phyloP scores from a whole-genome alignment of 441 rosid species.

The Eutrema salsugineum region DNA sequence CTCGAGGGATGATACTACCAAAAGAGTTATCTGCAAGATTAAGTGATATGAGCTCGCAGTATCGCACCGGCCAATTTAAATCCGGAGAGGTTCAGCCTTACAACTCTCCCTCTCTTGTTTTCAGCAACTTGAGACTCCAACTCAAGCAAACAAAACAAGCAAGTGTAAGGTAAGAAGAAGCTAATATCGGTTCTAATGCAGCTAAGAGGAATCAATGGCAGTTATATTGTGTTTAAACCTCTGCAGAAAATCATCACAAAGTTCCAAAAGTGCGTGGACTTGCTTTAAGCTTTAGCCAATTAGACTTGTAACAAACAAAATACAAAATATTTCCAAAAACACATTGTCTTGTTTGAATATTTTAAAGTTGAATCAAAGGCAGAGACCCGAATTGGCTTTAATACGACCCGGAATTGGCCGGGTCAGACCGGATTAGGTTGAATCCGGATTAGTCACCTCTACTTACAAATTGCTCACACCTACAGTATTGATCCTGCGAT shows the following conservation, averaged over 20 bases:
- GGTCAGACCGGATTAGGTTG: neutral
- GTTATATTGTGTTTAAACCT: too few relatives aligned
- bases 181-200: too few relatives aligned
- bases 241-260: too few relatives aligned
- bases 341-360: too few relatives aligned
- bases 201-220: too few relatives aligned
- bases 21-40: constrained; percentile 26
- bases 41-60: constrained; percentile 17
- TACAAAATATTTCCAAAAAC: too few relatives aligned
- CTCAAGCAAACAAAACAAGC: constrained; percentile 1
- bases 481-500: neutral
- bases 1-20: constrained; percentile 12
- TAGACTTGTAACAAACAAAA: too few relatives aligned
- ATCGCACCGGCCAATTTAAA: neutral
- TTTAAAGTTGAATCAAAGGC: neutral
- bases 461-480: neutral
- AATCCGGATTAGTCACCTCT: neutral
- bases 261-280: too few relatives aligned
- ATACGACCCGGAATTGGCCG: neutral
- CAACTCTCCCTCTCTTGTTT: constrained; percentile 20
- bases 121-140: constrained; percentile 22
- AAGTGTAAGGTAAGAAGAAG: too few relatives aligned
- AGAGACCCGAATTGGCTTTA: neutral
- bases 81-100: constrained; percentile 17
- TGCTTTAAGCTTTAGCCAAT: too few relatives aligned